These are phyloP conservation scores for Anacardium occidentale DNA, from an alignment of 345 rosid species.

Conservation along the genomic window DNA sequence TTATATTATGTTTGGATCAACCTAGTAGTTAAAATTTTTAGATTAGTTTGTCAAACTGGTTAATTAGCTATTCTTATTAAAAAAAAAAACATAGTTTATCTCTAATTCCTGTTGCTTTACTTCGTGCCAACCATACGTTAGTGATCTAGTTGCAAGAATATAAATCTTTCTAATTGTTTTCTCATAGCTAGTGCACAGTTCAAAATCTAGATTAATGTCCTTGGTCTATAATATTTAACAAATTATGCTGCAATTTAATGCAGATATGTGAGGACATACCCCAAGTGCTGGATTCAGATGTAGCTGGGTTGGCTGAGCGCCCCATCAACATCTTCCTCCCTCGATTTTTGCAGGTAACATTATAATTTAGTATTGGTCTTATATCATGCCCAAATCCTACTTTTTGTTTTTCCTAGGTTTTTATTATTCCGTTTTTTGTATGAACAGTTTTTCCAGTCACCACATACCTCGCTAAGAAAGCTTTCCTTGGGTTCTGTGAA, in stretches of 20 bases:
- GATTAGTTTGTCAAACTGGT: background rate
- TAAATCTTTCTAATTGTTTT: slow-evolving; percentile 1
- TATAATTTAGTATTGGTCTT: background rate
- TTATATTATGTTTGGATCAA: too few species aligned
- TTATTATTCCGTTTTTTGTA: slow-evolving; percentile 17
- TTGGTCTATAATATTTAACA: background rate
- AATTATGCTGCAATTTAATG: slow-evolving; percentile 6
- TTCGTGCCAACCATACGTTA: background rate
- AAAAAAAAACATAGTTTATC: background rate
- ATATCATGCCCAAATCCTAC: background rate
- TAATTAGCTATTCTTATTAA: background rate
- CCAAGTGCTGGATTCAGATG: slow-evolving; percentile 79
- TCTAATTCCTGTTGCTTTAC: background rate
- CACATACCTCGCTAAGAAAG: slow-evolving; percentile 77
- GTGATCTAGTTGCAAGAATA: slow-evolving; percentile 1
- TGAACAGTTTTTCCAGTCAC: slow-evolving; percentile 89
- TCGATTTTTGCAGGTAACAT: slow-evolving; percentile 68
- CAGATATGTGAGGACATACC: slow-evolving; percentile 98
- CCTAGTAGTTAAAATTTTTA: background rate
- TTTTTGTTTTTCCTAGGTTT: background rate
- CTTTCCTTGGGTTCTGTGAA: slow-evolving; percentile 85
- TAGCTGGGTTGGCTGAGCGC: slow-evolving; percentile 82
- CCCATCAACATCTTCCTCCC: slow-evolving; percentile 84
- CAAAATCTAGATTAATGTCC: background rate
- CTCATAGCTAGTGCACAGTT: background rate